These are phyloP conservation scores for Starmerella scarabaei DNA, from an alignment of 805 yeast species.

Conservation along the genomic window DNA sequence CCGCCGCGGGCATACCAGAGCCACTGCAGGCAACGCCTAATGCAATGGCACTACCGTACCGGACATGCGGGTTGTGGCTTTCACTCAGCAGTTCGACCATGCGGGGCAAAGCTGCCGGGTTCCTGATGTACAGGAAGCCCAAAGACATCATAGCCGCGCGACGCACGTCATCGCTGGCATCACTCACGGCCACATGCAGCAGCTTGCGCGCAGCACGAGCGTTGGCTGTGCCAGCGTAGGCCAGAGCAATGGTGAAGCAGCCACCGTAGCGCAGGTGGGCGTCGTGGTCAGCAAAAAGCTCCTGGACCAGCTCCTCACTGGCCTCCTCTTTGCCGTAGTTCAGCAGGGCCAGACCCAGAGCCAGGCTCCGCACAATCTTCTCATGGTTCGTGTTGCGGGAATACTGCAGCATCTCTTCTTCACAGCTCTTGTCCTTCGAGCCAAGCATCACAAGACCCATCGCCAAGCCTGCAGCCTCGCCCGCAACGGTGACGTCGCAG, in stretches of 20 bases:
- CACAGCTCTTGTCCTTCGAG: slow-evolving; percentile 56
- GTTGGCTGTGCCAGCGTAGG: slow-evolving; percentile 93
- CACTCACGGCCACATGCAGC: slow-evolving; percentile 89
- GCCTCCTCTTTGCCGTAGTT: slow-evolving; percentile 75
- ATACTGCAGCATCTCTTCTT: slow-evolving; percentile 71
- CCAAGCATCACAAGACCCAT: slow-evolving; percentile 96
- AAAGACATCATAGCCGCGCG: slow-evolving; percentile 87
- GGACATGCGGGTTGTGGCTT: slow-evolving; percentile 94
- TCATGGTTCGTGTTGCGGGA: slow-evolving; percentile 95
- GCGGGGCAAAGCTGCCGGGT: slow-evolving; percentile 85
- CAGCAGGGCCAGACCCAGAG: slow-evolving; percentile 76
- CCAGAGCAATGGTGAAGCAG: slow-evolving; percentile 83
- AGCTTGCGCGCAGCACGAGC: slow-evolving; percentile 74
- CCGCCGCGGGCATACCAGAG: slow-evolving; percentile 72
- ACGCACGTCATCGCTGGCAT: slow-evolving; percentile 90
- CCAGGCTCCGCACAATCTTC: slow-evolving; percentile 83
- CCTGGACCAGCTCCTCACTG: slow-evolving; percentile 56
- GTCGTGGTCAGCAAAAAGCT: slow-evolving; percentile 59
- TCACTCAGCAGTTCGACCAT: slow-evolving; percentile 86
- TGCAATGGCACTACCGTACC: slow-evolving; percentile 97
- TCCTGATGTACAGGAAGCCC: slow-evolving; percentile 83
- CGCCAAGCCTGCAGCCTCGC: slow-evolving; percentile 91
- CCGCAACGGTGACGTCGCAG: slow-evolving; percentile 84
- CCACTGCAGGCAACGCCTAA: slow-evolving; percentile 97
- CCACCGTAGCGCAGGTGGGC: slow-evolving; percentile 90